A percentile compares a stretch with the other conserved stretches of the same genome.
Evolutionary conservation across 768 basidiomycete genomes (phyloP).

Genomic region (Baorangia bicolor): DNA sequence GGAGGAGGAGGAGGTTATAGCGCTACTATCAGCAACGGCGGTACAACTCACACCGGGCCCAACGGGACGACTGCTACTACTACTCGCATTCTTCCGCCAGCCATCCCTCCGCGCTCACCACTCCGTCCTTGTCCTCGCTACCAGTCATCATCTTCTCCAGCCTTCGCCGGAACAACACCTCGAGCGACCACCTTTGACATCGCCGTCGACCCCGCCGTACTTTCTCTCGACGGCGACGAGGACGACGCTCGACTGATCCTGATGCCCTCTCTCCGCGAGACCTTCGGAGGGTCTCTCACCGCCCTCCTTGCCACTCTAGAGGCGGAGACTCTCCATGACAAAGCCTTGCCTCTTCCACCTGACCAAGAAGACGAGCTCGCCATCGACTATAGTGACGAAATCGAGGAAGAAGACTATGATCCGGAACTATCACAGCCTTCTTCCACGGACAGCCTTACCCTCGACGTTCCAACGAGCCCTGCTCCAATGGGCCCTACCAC

Average conservation of each 20-base stretch:
- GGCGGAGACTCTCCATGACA: constrained; percentile 31
- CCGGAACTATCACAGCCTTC: constrained; percentile 23
- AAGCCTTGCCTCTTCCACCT: constrained; percentile 31
- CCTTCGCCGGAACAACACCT: constrained; percentile 16
- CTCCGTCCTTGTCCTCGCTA: constrained; percentile 29
- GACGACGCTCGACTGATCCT: constrained; percentile 16
- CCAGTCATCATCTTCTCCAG: neutral
- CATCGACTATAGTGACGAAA: constrained; percentile 22
- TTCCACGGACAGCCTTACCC: constrained; percentile 28
- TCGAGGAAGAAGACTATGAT: constrained; percentile 31
- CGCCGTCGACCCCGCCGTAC: neutral
- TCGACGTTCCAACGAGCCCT: constrained; percentile 12
- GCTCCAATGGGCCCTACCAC: constrained; percentile 10
- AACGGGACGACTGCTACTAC: constrained; percentile 6
- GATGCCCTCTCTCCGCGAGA: constrained; percentile 33
- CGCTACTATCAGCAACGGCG: constrained; percentile 11
- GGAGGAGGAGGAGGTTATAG: constrained; percentile 6
- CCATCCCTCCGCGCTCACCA: constrained; percentile 33
- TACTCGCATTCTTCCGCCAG: constrained; percentile 15
- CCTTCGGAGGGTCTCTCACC: constrained; percentile 33
- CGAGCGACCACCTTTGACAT: constrained; percentile 1
- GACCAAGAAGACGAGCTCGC: constrained; percentile 23
- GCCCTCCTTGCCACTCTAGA: constrained; percentile 32
- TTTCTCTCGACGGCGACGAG: constrained; percentile 7
- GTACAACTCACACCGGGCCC: constrained; percentile 2